A percentile compares a stretch with the other conserved stretches of the same genome.
phyloP scores from a whole-genome alignment of 345 rosid species.

The Isatis tinctoria region DNA sequence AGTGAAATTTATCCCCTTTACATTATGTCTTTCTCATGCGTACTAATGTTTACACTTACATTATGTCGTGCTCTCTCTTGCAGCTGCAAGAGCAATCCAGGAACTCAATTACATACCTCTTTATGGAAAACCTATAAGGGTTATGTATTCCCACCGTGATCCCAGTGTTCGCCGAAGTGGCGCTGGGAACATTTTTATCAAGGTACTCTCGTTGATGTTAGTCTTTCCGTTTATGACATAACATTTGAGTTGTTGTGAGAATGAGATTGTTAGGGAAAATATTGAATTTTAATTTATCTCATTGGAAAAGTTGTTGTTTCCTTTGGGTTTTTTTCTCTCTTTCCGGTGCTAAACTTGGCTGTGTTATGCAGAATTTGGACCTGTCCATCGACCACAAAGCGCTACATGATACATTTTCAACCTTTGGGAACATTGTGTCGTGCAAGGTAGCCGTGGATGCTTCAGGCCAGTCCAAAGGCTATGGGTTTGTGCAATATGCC shows the following conservation, averaged over 20 bases:
- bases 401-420: constrained; percentile 74
- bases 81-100: constrained; percentile 90
- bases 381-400: constrained; percentile 89
- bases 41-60: neutral
- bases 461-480: constrained; percentile 87
- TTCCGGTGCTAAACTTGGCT: neutral
- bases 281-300: neutral
- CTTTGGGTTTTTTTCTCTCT: neutral
- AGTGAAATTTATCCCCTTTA: neutral
- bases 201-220: constrained; percentile 44
- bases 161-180: constrained; percentile 81
- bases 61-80: neutral
- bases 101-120: constrained; percentile 71
- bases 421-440: constrained; percentile 84
- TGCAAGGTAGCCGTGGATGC: constrained; percentile 93
- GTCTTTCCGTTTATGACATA: too few species aligned
- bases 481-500: constrained; percentile 92
- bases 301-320: neutral
- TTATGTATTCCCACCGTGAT: constrained; percentile 84
- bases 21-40: neutral
- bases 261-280: neutral
- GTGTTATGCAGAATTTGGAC: constrained; percentile 67
- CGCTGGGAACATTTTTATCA: constrained; percentile 85
- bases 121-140: constrained; percentile 70
- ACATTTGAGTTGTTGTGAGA: neutral